A percentile compares a stretch with the other conserved stretches of the same genome.
phyloP scores from a whole-genome alignment of 2,329 filamentous ascomycete species.

The Metarhizium album region DNA sequence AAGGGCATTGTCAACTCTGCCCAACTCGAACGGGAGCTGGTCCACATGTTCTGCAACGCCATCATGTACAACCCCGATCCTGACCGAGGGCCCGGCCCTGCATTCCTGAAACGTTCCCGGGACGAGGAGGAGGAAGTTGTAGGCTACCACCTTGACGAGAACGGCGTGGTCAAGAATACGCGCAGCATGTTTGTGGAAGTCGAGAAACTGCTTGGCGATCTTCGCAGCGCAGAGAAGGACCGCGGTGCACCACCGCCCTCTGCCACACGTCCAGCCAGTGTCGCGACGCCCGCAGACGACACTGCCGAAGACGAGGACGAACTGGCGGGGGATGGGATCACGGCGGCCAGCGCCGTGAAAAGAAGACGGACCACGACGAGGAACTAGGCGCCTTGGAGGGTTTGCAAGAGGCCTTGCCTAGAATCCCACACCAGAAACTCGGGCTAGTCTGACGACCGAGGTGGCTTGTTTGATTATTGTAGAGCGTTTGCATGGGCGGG shows the following conservation, averaged over 20 bases:
- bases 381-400: constrained; percentile 14
- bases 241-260: constrained; percentile 25
- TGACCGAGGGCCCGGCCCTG: constrained; percentile 54
- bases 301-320: constrained; percentile 41
- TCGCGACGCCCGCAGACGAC: constrained; percentile 32
- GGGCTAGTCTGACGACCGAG: not conserved
- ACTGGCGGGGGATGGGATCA: constrained; percentile 29
- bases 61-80: constrained; percentile 96
- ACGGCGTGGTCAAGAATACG: constrained; percentile 79
- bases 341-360: constrained; percentile 21
- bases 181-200: constrained; percentile 84
- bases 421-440: not conserved
- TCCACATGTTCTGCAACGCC: constrained; percentile 95
- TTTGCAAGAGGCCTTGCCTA: not conserved
- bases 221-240: constrained; percentile 62
- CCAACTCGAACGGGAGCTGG: constrained; percentile 85
- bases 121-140: constrained; percentile 37
- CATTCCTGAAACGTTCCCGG: constrained; percentile 40
- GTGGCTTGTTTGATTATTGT: not conserved
- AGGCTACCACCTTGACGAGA: constrained; percentile 63
- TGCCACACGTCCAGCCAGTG: constrained; percentile 24
- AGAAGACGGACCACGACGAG: constrained; percentile 25
- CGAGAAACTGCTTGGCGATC: constrained; percentile 64
- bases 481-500: not conserved
- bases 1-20: constrained; percentile 86